These are phyloP conservation scores for Claviceps monticola DNA, from an alignment of 2,329 filamentous ascomycete genomes.

Conservation along the genomic window DNA sequence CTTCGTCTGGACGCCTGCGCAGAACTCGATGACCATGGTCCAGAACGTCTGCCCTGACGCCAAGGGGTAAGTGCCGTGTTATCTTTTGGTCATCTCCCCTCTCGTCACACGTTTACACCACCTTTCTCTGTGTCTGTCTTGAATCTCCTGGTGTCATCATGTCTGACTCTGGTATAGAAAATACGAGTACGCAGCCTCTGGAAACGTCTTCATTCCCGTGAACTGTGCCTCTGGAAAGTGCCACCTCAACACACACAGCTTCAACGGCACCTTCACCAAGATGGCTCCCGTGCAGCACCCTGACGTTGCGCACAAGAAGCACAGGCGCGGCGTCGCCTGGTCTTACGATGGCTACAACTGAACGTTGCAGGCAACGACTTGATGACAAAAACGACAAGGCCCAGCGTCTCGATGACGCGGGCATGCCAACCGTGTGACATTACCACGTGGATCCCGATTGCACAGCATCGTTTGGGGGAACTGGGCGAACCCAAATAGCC, in stretches of 20 bases:
- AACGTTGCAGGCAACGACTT: neutral
- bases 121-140: neutral
- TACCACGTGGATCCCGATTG: no score
- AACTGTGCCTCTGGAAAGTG: conserved; percentile 2
- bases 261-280: conserved; percentile 2
- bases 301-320: neutral
- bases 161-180: neutral
- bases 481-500: no score
- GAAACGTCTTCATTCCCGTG: conserved; percentile 12
- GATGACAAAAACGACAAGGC: no score
- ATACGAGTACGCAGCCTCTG: conserved; percentile 17
- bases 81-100: neutral
- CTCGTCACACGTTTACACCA: neutral
- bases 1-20: conserved; percentile 26
- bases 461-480: no score
- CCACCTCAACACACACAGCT: neutral
- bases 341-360: neutral
- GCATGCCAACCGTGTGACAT: no score
- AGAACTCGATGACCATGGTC: conserved; percentile 25
- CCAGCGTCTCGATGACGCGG: no score
- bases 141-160: neutral
- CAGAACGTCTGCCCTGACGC: conserved; percentile 28
- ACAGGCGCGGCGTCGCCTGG: conserved; percentile 4
- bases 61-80: conserved; percentile 19
- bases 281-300: neutral